These are phyloP conservation scores for Wickerhamiella siamensis DNA, from an alignment of 805 yeast genomes.

Conservation along the genomic window DNA sequence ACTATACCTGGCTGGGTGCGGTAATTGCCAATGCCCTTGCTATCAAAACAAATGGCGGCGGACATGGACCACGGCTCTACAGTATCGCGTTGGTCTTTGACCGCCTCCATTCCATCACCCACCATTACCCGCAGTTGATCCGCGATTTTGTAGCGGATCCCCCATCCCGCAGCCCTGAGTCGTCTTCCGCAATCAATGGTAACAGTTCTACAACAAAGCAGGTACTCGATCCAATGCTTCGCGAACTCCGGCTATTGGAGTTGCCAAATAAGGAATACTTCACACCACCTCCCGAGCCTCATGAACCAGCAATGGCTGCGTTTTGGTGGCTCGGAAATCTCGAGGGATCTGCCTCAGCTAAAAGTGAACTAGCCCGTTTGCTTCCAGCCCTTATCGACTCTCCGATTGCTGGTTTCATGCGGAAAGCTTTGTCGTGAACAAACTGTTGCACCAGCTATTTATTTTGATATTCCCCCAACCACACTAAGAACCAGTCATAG, in stretches of 20 bases:
- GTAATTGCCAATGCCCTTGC: constrained; percentile 21
- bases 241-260: constrained; percentile 5
- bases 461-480: no score
- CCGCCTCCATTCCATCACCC: constrained; percentile 9
- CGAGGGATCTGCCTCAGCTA: neutral
- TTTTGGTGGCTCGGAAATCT: neutral
- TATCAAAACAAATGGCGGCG: neutral
- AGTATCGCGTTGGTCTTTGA: constrained; percentile 11
- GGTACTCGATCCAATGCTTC: constrained; percentile 4
- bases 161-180: no score
- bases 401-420: constrained; percentile 4
- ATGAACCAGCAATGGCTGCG: neutral
- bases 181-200: no score
- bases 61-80: constrained; percentile 12
- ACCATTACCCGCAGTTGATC: constrained; percentile 4
- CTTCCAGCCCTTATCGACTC: constrained; percentile 5
- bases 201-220: constrained; percentile 6
- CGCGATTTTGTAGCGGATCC: no score
- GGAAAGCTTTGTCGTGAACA: constrained; percentile 3
- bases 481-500: no score
- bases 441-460: constrained; percentile 3
- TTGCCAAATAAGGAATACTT: neutral
- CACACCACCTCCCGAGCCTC: constrained; percentile 1
- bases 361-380: neutral
- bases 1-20: constrained; percentile 25